Evolutionary conservation across 2,329 filamentous ascomycete species (phyloP).

Genomic region (Leptographium radiaticola): DNA sequence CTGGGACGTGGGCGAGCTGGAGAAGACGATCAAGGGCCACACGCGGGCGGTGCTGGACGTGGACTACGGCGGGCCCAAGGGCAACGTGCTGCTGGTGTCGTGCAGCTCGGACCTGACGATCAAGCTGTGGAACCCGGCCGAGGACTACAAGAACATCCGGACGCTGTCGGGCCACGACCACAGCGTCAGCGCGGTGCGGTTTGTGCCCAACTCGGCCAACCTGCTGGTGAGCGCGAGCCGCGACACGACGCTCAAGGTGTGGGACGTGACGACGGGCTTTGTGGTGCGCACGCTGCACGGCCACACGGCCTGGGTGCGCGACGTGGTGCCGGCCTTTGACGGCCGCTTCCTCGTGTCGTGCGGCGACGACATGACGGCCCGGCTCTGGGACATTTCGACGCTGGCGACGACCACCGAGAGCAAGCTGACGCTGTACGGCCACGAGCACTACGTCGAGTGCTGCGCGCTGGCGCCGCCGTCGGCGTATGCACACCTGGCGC

Average conservation of each 20-base stretch:
- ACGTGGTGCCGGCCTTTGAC: slow-evolving; percentile 70
- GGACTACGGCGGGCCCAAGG: slow-evolving; percentile 77
- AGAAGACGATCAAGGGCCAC: slow-evolving; percentile 83
- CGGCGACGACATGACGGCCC: slow-evolving; percentile 68
- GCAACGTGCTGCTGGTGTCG: slow-evolving; percentile 63
- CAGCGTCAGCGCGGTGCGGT: slow-evolving; percentile 76
- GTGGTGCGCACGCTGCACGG: slow-evolving; percentile 83
- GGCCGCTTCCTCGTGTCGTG: slow-evolving; percentile 73
- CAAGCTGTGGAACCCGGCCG: slow-evolving; percentile 84
- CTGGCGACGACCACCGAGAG: slow-evolving; percentile 41
- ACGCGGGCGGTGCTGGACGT: slow-evolving; percentile 80
- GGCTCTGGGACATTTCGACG: slow-evolving; percentile 72
- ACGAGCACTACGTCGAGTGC: slow-evolving; percentile 79
- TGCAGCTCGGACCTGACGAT: slow-evolving; percentile 86
- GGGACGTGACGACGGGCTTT: slow-evolving; percentile 88
- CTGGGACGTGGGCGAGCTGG: slow-evolving; percentile 84
- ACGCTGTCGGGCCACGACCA: slow-evolving; percentile 88
- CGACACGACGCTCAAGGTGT: slow-evolving; percentile 75
- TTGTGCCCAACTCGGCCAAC: slow-evolving; percentile 74
- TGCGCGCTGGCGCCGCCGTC: slow-evolving; percentile 73
- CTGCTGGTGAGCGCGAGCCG: slow-evolving; percentile 75
- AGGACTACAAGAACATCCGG: slow-evolving; percentile 91
- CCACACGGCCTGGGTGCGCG: slow-evolving; percentile 83
- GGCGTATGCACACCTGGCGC: slow-evolving; percentile 63
- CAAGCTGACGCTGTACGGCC: slow-evolving; percentile 69